Percentiles rank a stretch among this genome's conserved stretches.
Evolutionary conservation across 2,329 filamentous ascomycete genomes (phyloP).

Genomic region (Cladorrhinum sp.): DNA sequence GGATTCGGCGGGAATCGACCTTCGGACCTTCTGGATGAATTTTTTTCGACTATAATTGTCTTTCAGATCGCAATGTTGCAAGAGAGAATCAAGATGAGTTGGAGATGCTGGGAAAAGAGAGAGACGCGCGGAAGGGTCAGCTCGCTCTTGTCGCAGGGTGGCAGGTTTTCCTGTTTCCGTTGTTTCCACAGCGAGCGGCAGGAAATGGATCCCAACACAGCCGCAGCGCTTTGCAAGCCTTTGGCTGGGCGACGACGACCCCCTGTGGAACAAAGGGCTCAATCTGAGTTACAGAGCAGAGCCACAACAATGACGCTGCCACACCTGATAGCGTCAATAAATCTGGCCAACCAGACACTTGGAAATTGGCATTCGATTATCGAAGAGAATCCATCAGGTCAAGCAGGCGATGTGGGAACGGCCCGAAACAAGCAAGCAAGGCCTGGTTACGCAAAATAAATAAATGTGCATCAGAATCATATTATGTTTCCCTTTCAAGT

Average conservation of each 20-base stretch:
- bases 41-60: too few species aligned
- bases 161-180: constrained; percentile 1
- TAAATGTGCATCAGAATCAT: background rate
- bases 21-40: too few species aligned
- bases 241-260: constrained; percentile 18
- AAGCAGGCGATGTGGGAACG: background rate
- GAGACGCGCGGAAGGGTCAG: constrained; percentile 11
- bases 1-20: background rate
- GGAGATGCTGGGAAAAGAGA: constrained; percentile 2
- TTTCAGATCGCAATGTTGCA: too few species aligned
- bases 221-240: constrained; percentile 11
- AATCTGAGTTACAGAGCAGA: constrained; percentile 12
- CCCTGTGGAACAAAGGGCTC: constrained; percentile 9
- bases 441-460: background rate
- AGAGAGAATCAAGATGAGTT: background rate
- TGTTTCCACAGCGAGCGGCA: constrained; percentile 3
- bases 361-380: background rate
- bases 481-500: background rate
- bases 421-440: background rate
- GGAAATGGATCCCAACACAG: constrained; percentile 21
- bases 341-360: background rate
- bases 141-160: constrained; percentile 6
- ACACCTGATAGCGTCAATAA: background rate
- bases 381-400: background rate
- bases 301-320: constrained; percentile 21